phyloP scores from a whole-genome alignment of 441 rosid species.

The Eutrema salsugineum region DNA sequence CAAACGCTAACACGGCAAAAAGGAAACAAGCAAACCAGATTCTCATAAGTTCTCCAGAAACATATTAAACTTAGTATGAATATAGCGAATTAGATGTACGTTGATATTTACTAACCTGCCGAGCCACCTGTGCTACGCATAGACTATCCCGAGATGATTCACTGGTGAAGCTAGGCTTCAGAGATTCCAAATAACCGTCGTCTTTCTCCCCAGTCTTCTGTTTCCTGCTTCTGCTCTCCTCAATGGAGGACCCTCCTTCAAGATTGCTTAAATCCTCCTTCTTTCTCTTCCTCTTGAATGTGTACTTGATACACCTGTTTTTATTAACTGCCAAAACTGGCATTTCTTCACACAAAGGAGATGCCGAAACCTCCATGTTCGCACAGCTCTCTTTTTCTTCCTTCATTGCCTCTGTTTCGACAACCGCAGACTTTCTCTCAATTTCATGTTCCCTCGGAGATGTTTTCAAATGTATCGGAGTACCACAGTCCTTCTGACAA shows the following conservation, averaged over 20 bases:
- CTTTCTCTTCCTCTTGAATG: constrained; percentile 81
- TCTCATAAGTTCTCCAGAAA: constrained; percentile 6
- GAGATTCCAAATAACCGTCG: constrained; percentile 36
- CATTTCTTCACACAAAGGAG: constrained; percentile 34
- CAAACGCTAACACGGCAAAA: background rate
- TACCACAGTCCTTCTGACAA: background rate
- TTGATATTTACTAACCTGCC: constrained; percentile 18
- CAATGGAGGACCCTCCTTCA: constrained; percentile 43
- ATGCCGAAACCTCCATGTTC: constrained; percentile 32
- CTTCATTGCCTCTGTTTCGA: constrained; percentile 29
- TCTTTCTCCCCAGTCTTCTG: constrained; percentile 41
- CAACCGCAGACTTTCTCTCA: constrained; percentile 9
- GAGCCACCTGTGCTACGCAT: constrained; percentile 23
- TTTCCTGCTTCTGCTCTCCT: constrained; percentile 28
- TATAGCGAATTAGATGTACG: constrained; percentile 1
- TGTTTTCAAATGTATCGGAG: constrained; percentile 1
- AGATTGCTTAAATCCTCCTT: constrained; percentile 53
- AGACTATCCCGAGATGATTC: constrained; percentile 59
- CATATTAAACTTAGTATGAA: background rate
- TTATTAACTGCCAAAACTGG: constrained; percentile 35
- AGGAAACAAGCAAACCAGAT: background rate
- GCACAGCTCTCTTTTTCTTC: constrained; percentile 32
- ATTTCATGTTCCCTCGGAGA: constrained; percentile 15
- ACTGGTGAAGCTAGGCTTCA: constrained; percentile 37
- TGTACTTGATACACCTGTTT: constrained; percentile 64